These are phyloP conservation scores for Pittosporum tobira DNA, from an alignment of 129 eudicot genomes.

Conservation along the genomic window DNA sequence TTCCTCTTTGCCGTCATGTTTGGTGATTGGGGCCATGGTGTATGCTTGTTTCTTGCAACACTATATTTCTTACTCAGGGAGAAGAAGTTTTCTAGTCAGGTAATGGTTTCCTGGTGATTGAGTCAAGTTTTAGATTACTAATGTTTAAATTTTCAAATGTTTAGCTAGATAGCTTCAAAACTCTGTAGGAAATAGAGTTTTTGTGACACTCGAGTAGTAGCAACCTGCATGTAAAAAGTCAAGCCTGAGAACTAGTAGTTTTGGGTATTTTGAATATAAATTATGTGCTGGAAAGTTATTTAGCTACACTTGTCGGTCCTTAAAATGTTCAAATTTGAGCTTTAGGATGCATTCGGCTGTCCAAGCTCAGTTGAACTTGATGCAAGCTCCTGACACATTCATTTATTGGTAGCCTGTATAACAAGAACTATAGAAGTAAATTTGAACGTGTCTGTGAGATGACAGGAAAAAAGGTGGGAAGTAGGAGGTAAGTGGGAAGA, in stretches of 20 bases:
- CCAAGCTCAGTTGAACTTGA: not conserved
- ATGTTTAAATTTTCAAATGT: not conserved
- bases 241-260: too few species aligned
- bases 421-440: too few species aligned
- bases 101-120: constrained; percentile 13
- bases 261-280: not conserved
- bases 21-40: constrained; percentile 99
- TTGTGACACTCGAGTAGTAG: not conserved
- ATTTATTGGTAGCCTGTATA: too few species aligned
- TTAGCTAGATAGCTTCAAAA: not conserved
- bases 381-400: not conserved
- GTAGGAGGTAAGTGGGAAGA: not conserved
- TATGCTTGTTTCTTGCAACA: constrained; percentile 84
- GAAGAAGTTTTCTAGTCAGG: constrained; percentile 65
- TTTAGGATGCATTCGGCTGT: not conserved
- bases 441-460: not conserved
- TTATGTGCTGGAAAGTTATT: not conserved
- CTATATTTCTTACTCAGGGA: constrained; percentile 61
- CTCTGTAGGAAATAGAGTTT: not conserved
- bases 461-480: not conserved
- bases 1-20: constrained; percentile 94
- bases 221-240: not conserved
- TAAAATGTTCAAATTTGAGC: not conserved
- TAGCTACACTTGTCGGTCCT: not conserved
- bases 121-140: not conserved